These are phyloP conservation scores for Pseudocercospora eumusae DNA, from an alignment of 2,329 filamentous ascomycete genomes.

Conservation along the genomic window DNA sequence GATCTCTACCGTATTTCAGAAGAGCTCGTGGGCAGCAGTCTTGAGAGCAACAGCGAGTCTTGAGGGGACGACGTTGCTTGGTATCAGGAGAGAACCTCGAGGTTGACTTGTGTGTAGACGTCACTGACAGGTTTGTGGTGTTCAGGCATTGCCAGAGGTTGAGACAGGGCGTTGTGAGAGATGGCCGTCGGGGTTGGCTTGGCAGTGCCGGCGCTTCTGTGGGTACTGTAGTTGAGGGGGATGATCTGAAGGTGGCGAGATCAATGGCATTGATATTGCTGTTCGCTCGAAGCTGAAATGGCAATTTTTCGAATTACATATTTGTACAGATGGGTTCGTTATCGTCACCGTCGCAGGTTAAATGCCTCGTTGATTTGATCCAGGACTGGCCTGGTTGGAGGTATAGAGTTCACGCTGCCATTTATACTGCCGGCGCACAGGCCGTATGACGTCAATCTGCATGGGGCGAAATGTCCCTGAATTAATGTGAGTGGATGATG, in stretches of 20 bases:
- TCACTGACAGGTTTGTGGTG: neutral
- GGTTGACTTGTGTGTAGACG: neutral
- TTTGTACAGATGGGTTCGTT: neutral
- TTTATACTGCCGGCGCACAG: neutral
- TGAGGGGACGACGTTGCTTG: too few relatives aligned
- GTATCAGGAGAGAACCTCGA: neutral
- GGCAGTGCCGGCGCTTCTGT: neutral
- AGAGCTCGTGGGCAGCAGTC: neutral
- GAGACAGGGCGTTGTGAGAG: neutral
- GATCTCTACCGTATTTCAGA: neutral
- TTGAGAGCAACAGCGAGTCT: too few relatives aligned
- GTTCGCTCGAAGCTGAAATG: neutral
- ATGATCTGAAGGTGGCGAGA: too few relatives aligned
- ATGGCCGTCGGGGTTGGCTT: neutral
- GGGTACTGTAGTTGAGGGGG: too few relatives aligned
- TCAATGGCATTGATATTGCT: neutral
- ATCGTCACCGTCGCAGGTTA: neutral
- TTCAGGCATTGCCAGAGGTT: neutral
- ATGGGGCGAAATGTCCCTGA: neutral
- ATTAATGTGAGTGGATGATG: neutral
- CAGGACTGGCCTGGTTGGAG: constrained; percentile 1
- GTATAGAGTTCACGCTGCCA: neutral
- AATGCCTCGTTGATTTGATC: neutral
- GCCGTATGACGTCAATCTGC: neutral
- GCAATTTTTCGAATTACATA: neutral